A percentile compares a stretch with the other conserved stretches of the same genome.
Evolutionary conservation across 2,329 filamentous ascomycete species (phyloP).

Genomic region (Exophiala sp.): DNA sequence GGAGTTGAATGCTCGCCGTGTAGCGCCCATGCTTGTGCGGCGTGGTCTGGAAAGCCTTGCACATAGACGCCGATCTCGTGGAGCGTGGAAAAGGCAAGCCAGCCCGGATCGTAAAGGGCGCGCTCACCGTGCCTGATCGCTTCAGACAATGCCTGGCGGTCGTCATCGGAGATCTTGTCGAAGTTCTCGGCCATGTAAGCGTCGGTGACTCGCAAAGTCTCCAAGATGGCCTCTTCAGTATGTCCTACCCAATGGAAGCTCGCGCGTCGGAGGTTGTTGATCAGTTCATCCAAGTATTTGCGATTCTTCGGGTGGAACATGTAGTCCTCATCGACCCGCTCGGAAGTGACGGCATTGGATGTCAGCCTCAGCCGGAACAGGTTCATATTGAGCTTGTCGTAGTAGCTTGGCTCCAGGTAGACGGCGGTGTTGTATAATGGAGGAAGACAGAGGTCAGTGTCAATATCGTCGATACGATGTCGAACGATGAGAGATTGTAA

Average conservation of each 20-base stretch:
- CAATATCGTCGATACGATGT: conserved; percentile 66
- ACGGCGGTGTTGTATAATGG: conserved; percentile 65
- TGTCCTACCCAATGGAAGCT: conserved; percentile 85
- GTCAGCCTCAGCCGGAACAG: conserved; percentile 78
- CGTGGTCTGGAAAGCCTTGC: conserved; percentile 57
- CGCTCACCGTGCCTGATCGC: conserved; percentile 61
- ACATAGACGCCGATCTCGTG: conserved; percentile 76
- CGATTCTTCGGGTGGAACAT: conserved; percentile 75
- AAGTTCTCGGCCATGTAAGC: conserved; percentile 61
- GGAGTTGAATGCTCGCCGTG: conserved; percentile 43
- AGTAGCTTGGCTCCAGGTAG: conserved; percentile 71
- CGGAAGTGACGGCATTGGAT: conserved; percentile 81
- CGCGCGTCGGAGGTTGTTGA: conserved; percentile 73
- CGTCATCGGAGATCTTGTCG: conserved; percentile 54
- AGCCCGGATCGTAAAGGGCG: conserved; percentile 56
- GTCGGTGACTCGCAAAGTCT: conserved; percentile 59
- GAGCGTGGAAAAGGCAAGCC: conserved; percentile 59
- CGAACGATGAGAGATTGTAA: conserved; percentile 77
- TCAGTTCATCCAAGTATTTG: conserved; percentile 60
- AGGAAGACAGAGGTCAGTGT: conserved; percentile 60
- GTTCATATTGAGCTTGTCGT: conserved; percentile 77
- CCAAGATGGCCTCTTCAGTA: conserved; percentile 52
- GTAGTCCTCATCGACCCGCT: conserved; percentile 76
- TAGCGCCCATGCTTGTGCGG: conserved; percentile 63
- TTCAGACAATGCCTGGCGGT: conserved; percentile 55